A percentile compares a stretch with the other conserved stretches of the same genome.
Conservation (phyloP, 1,284 basidiomycete genomes). For the Ceratobasidium theobromae region DNA sequence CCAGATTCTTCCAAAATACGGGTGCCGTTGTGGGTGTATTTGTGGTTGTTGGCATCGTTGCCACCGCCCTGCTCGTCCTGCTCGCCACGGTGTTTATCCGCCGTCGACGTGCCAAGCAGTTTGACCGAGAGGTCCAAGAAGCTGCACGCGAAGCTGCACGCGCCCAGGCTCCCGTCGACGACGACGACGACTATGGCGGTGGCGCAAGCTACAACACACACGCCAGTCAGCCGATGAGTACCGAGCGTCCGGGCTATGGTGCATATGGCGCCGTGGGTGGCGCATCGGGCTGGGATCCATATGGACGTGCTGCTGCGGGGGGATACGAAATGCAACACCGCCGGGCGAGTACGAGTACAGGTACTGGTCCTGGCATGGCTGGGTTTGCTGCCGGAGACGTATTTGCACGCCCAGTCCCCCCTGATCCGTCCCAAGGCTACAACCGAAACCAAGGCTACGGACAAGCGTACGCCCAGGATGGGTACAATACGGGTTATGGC, state of each 20-base stretch:
- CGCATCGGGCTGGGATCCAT: slow-evolving; percentile 15
- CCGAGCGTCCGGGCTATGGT: slow-evolving; percentile 3
- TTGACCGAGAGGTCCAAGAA: slow-evolving; percentile 34
- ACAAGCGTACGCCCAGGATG: slow-evolving; percentile 3
- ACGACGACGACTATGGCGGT: slow-evolving; percentile 13
- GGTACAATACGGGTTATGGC: slow-evolving; percentile 1
- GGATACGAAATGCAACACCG: slow-evolving; percentile 28
- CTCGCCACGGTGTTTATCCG: slow-evolving; percentile 32
- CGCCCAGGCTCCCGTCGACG: slow-evolving; percentile 13
- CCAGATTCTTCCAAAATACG: slow-evolving; percentile 36
- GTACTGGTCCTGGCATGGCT: slow-evolving; percentile 20
- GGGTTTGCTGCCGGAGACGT: slow-evolving; percentile 11
- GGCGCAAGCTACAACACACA: slow-evolving; percentile 23
- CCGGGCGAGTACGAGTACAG: slow-evolving; percentile 21
- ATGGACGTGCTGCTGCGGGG: background rate
- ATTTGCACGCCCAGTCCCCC: background rate
- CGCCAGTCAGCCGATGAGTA: slow-evolving; percentile 15
- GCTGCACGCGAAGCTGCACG: slow-evolving; percentile 31
- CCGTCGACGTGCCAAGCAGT: slow-evolving; percentile 28
- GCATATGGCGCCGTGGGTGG: background rate
- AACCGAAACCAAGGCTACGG: slow-evolving; percentile 19
- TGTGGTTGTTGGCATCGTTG: slow-evolving; percentile 34
- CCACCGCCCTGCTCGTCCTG: slow-evolving; percentile 30
- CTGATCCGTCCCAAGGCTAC: slow-evolving; percentile 4
- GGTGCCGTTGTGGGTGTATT: slow-evolving; percentile 36